phyloP scores from a whole-genome alignment of 176 grass and related monocot genomes.

The Hordeum marinum region DNA sequence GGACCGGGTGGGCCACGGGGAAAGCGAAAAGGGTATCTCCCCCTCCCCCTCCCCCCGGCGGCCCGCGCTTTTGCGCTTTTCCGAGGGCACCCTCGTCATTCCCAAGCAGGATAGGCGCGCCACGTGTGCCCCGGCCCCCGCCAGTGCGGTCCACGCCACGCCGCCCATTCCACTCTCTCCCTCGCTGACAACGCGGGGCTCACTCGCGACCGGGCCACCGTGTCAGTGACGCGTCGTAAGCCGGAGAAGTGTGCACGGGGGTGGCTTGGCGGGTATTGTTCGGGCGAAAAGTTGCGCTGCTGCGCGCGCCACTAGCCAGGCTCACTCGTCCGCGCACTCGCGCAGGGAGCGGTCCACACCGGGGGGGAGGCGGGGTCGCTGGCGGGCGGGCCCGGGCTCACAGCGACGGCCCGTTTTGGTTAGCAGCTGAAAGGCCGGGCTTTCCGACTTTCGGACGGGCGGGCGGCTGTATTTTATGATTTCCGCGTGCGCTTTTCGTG shows the following conservation, averaged over 20 bases:
- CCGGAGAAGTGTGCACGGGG: background rate
- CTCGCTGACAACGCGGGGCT: background rate
- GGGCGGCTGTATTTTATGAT: background rate
- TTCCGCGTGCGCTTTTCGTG: background rate
- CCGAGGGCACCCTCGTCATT: slow-evolving; percentile 31
- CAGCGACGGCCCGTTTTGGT: background rate
- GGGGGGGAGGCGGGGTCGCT: background rate
- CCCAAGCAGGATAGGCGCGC: slow-evolving; percentile 11
- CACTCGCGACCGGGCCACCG: too few species aligned
- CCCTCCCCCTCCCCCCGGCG: too few species aligned
- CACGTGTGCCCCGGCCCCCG: background rate
- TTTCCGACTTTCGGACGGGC: background rate
- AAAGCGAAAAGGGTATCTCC: slow-evolving; percentile 29
- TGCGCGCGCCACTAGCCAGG: background rate
- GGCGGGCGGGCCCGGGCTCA: background rate
- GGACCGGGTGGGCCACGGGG: background rate
- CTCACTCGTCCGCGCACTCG: background rate
- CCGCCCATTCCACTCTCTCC: too few species aligned
- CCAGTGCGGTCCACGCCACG: background rate
- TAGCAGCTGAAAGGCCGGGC: background rate
- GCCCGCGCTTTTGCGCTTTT: slow-evolving; percentile 65
- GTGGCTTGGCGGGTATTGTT: background rate
- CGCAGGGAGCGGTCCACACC: too few species aligned
- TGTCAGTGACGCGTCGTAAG: background rate
- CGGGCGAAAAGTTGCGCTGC: background rate